Conservation (phyloP, 2,329 filamentous ascomycete species). For the Fonsecaea nubica region DNA sequence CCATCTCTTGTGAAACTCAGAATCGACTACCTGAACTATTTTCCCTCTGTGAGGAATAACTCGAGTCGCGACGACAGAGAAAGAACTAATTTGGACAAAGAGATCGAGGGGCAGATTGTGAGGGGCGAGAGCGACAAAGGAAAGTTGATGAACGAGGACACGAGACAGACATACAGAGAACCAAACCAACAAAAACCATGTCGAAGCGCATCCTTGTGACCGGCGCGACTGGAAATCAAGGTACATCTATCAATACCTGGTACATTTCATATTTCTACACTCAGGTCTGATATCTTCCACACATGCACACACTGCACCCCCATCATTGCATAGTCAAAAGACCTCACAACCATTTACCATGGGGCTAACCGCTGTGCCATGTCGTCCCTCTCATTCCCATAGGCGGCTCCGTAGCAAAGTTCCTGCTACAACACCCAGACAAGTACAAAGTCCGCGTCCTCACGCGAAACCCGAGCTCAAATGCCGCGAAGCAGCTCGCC, state of each 20-base stretch:
- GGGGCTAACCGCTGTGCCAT: background rate
- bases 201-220: conserved; percentile 15
- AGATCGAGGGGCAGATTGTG: background rate
- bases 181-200: background rate
- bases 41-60: background rate
- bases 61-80: background rate
- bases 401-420: conserved; percentile 43
- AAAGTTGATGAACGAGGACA: background rate
- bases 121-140: background rate
- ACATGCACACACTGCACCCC: background rate
- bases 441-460: conserved; percentile 41
- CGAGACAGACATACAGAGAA: background rate
- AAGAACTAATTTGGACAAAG: background rate
- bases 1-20: background rate
- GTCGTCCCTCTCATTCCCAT: background rate
- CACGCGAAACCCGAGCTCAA: conserved; percentile 42
- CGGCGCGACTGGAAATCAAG: conserved; percentile 22
- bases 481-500: conserved; percentile 36
- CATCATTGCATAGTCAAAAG: background rate
- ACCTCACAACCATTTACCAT: background rate
- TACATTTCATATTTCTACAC: background rate
- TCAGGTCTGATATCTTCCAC: background rate
- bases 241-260: background rate
- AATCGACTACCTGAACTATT: background rate
- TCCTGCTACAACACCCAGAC: conserved; percentile 39